Conservation (phyloP, 805 yeast genomes). For the Ogataea ganodermae region DNA sequence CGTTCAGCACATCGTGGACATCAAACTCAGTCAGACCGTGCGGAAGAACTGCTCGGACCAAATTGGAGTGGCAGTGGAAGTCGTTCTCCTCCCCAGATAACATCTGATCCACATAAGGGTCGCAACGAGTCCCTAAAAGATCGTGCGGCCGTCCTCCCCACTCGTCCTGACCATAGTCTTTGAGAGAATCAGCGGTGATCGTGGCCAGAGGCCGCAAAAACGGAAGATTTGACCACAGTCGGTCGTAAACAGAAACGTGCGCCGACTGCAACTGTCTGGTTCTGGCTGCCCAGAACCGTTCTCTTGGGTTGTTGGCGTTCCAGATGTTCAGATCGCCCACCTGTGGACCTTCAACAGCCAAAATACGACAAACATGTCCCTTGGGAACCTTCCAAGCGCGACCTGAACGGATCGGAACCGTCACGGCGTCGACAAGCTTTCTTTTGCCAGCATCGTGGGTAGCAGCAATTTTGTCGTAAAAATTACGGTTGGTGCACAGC, state of each 20-base stretch:
- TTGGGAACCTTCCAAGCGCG: slow-evolving; percentile 65
- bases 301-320: slow-evolving; percentile 62
- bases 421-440: slow-evolving; percentile 43
- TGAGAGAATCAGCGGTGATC: slow-evolving; percentile 59
- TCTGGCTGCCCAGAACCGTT: slow-evolving; percentile 69
- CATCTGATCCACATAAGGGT: slow-evolving; percentile 65
- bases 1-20: slow-evolving; percentile 69
- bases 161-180: slow-evolving; percentile 57
- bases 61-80: slow-evolving; percentile 67
- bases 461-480: slow-evolving; percentile 47
- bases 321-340: slow-evolving; percentile 70
- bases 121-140: slow-evolving; percentile 67
- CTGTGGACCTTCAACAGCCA: slow-evolving; percentile 70
- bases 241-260: slow-evolving; percentile 61
- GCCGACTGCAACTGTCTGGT: slow-evolving; percentile 66
- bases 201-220: slow-evolving; percentile 64
- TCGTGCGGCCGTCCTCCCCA: slow-evolving; percentile 70
- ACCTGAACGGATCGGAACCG: slow-evolving; percentile 57
- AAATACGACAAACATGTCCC: slow-evolving; percentile 57
- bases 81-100: slow-evolving; percentile 66
- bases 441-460: slow-evolving; percentile 40
- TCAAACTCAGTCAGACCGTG: slow-evolving; percentile 64
- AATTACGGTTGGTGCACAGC: slow-evolving; percentile 49
- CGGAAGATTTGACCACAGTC: slow-evolving; percentile 69
- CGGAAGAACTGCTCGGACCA: slow-evolving; percentile 59